phyloP scores from a whole-genome alignment of 1,284 basidiomycete species.

The Wolfiporia cocos region DNA sequence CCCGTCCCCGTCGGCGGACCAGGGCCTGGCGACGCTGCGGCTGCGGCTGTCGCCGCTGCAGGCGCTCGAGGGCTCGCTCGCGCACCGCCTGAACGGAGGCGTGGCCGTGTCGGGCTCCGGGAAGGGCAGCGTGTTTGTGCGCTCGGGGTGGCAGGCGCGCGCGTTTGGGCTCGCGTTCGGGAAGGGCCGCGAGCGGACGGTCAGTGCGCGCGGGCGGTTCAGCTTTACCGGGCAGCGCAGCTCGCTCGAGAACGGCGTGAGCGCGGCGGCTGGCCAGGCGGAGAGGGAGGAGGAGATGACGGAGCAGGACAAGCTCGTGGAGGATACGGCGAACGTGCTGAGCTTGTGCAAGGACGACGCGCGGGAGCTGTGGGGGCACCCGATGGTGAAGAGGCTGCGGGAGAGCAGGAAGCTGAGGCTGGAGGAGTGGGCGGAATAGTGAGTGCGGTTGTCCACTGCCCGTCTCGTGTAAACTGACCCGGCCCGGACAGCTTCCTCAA shows the following conservation, averaged over 20 bases:
- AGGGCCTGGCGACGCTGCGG: slow-evolving; percentile 45
- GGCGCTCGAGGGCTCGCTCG: slow-evolving; percentile 55
- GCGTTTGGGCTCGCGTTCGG: slow-evolving; percentile 37
- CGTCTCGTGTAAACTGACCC: background rate
- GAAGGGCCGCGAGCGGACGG: slow-evolving; percentile 17
- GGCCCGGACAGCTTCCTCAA: slow-evolving; percentile 53
- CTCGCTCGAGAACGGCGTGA: slow-evolving; percentile 14
- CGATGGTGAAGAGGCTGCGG: slow-evolving; percentile 60
- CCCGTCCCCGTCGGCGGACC: slow-evolving; percentile 21
- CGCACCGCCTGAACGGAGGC: slow-evolving; percentile 66
- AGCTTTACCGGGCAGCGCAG: slow-evolving; percentile 20
- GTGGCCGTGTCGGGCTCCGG: slow-evolving; percentile 64
- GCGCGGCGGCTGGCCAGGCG: slow-evolving; percentile 3
- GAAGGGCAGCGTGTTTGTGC: slow-evolving; percentile 69
- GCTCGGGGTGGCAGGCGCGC: slow-evolving; percentile 70
- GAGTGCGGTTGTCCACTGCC: slow-evolving; percentile 26
- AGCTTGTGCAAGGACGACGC: slow-evolving; percentile 56
- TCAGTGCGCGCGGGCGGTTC: slow-evolving; percentile 16
- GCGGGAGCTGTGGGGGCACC: slow-evolving; percentile 62
- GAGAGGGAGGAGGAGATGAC: slow-evolving; percentile 22
- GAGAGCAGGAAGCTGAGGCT: slow-evolving; percentile 63
- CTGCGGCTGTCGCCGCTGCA: slow-evolving; percentile 54
- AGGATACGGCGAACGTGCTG: slow-evolving; percentile 55
- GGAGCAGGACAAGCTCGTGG: slow-evolving; percentile 47
- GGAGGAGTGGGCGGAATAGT: slow-evolving; percentile 84